Evolutionary conservation across 805 yeast species (phyloP), one percentile per base, ranked within the genome.

Genomic region (Zygosaccharomyces siamensis): DNA sequence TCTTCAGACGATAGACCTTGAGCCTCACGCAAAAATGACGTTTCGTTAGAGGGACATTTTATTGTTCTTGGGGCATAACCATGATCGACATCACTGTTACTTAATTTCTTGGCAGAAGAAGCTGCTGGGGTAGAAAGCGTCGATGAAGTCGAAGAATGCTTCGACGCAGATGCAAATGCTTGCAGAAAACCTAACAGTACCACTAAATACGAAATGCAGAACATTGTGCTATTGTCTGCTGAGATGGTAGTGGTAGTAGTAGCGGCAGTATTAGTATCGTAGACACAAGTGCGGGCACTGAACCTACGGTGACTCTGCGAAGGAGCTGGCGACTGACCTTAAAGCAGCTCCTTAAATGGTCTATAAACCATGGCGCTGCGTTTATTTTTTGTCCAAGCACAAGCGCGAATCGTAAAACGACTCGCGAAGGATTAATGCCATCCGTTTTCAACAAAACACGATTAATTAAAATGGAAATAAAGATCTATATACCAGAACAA

Each of bases 31-130:
- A 33, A 33, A 5, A 33, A 14, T 14, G 37, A 33, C 3, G 37
- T 33, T 33, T 14, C 37, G 11, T 33, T 33, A 14, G 37, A 33
- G 11, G 37, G 37, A 61, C 86, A 81, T 2, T 69, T 61, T 5
- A 79, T 74, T 6, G 62, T 59, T 0, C 78, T 78, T 2, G 87
- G 87, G 1, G 84, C 83, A 52, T 81, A 81, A 0, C 77, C 72
- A 46, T 73, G 73, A 0, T 78, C 70, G 78, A 23, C 23, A n/a
- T 5, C 40, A 21, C 36, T 30, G 27, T 21, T 23, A n/a, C 20
- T 39, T n/a, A 20, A 12, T 11, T 18, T 32, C 23, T 14, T 23
- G 33, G 37, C 37, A 14, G 37, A 33, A 33, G 20, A 16, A 6
- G 21, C 20, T 4, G 37, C 23, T 14, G 35, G 35, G 16, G 20